Percentiles rank a stretch among this genome's conserved stretches.
phyloP scores from a whole-genome alignment of 129 eudicot genomes.

The Flaveria sonorensis region DNA sequence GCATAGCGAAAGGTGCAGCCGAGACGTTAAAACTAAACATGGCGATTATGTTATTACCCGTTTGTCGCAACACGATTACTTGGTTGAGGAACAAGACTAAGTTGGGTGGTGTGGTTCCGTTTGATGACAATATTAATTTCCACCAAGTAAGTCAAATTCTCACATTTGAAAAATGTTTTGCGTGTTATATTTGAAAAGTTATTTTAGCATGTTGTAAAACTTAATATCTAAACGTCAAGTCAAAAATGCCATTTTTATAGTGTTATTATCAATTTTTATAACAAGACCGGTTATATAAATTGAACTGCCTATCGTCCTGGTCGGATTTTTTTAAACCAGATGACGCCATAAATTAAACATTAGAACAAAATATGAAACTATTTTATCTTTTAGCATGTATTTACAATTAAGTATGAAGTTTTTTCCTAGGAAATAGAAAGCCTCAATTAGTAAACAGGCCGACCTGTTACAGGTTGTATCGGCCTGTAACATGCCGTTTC shows the following conservation, averaged over 20 bases:
- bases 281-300: no score
- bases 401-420: no score
- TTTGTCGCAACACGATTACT: conserved; percentile 83
- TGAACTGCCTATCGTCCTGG: no score
- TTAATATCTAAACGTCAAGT: neutral
- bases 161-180: neutral
- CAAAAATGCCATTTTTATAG: neutral
- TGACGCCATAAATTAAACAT: no score
- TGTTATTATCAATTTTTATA: no score
- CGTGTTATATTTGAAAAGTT: neutral
- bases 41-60: conserved; percentile 82
- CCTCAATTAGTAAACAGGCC: no score
- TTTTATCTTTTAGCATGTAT: no score
- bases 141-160: conserved; percentile 63
- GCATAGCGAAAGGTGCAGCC: conserved; percentile 89
- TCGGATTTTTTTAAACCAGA: no score
- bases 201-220: neutral
- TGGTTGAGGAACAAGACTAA: conserved; percentile 83
- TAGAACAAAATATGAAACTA: no score
- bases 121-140: conserved; percentile 85
- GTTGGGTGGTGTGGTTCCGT: conserved; percentile 63
- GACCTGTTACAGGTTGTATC: no score
- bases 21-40: conserved; percentile 87
- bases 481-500: no score
- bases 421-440: no score